Evolutionary conservation across 1,284 basidiomycete genomes (phyloP), one percentile per base, ranked within the genome.

Genomic region (Agaricales sp.): DNA sequence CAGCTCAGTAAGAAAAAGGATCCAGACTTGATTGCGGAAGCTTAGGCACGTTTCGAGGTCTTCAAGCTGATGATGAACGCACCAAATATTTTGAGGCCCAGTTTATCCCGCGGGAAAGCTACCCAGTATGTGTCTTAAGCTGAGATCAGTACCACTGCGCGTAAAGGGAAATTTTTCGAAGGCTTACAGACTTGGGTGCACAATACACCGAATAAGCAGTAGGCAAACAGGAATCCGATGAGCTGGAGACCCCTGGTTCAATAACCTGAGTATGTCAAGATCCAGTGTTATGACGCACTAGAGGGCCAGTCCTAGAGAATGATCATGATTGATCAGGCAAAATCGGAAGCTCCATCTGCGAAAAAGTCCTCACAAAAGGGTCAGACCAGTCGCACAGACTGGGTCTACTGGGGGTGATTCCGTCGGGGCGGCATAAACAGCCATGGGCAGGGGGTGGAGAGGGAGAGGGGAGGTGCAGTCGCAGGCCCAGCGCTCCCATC

Each of bases 161-260:
- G n/a, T 16, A 41, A 16, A 4, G 8, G 18, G 19, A 20, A n/a
- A 8, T 35, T 11, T 6, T 8, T 6, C 39, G 13, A 20, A 16
- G 19, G 19, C 39, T 41, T 8, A 41, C 39, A 41, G 8, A 41
- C 39, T 41, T 41, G 39, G 18, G 39, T 41, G 39, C 39, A 41
- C 16, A 41, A 16, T 8, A 41, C 19, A 8, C 39, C 39, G 18
- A 41, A 41, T 4, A 41, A 16, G 18, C 39, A n/a, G 19, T 41
- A 41, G 6, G 39, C 39, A 20, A 41, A 41, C 8, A 41, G 39
- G 16, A 41, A 41, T 16, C n/a, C 39, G 18, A 41, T 6, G 6
- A 20, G 19, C 39, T 41, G 18, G 8, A 41, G 8, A 16, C 18
- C 16, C 39, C 6, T 8, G 39, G 16, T 8, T 41, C 18, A n/a